Evolutionary conservation across 176 grass and related monocot genomes (phyloP), one percentile per base, ranked within the genome.

Genomic region (Hyparrhenia diplandra): DNA sequence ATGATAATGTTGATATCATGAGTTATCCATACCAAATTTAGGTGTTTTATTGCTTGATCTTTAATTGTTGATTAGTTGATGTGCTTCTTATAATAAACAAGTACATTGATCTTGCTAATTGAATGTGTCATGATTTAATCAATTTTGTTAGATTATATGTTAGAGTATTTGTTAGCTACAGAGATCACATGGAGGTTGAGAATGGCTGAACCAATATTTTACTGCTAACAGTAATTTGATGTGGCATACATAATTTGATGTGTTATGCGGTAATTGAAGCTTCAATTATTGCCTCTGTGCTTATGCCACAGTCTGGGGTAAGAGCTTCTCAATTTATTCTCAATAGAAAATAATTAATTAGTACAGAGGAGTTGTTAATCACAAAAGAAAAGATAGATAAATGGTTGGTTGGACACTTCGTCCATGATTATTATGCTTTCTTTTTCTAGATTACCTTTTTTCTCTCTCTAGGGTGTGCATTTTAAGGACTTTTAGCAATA

Each of bases 41-140:
- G 61, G n/a, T 65, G 31, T 41, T 83, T 52, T 57, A 40, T 75
- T 75, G 71, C 34, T 36, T 84, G 61, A 55, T 32, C 82, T 76
- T 76, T 4, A 57, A 14, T 83, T 41, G 23, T 31, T 81, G 43
- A 37, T n/a, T 77, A 77, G 24, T 80, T 80, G 29, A 47, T 34
- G 30, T 35, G 37, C 27, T 69, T 39, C 13, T 39, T 81, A 32
- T 60, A 70, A 59, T 70, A 18, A 39, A 17, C 34, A 43, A 17
- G 36, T 42, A 70, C 49, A 58, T 17, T 70, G 18, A 29, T 39
- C 66, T 69, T 69, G 23, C 41, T 58, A 37, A 16, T 52, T 37
- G n/a, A 28, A 9, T 59, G 10, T 28, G 21, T 27, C 64, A 83
- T 10, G 21, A 52, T 28, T 20, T 74, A 52, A 27, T 14, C 39